A percentile compares a stretch with the other conserved stretches of the same genome.
Conservation (phyloP, 768 basidiomycete species). For the Xanthoconium stramineum region DNA sequence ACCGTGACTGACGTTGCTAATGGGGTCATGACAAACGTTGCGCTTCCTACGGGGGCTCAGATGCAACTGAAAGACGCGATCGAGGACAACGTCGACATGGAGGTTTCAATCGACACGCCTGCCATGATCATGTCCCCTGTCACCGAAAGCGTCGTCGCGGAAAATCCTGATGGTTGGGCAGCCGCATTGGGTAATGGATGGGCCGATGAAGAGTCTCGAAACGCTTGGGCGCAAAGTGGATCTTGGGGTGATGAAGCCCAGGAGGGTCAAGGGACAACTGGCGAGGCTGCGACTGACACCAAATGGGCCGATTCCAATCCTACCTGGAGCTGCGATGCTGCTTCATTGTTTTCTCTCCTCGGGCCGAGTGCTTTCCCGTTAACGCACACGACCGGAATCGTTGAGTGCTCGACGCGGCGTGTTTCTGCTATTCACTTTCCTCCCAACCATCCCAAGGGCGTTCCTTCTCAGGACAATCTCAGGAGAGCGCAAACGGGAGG, state of each 20-base stretch:
- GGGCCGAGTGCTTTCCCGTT: constrained; percentile 56
- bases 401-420: constrained; percentile 62
- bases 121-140: not conserved
- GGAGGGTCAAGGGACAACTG: constrained; percentile 9
- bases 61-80: constrained; percentile 25
- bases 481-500: constrained; percentile 5
- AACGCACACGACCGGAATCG: constrained; percentile 62
- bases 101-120: constrained; percentile 8
- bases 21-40: constrained; percentile 13
- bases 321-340: constrained; percentile 23
- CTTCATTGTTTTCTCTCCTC: constrained; percentile 40
- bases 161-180: constrained; percentile 2
- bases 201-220: constrained; percentile 6
- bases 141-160: not conserved
- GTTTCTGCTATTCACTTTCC: constrained; percentile 47
- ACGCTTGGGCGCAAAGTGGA: constrained; percentile 10
- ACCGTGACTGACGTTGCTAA: constrained; percentile 14
- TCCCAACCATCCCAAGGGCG: constrained; percentile 20
- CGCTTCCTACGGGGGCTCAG: constrained; percentile 25
- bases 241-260: constrained; percentile 3
- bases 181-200: constrained; percentile 12
- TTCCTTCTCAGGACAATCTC: not conserved
- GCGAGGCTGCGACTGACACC: not conserved
- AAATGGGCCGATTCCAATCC: constrained; percentile 17
- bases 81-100: constrained; percentile 26